phyloP scores from a whole-genome alignment of 352 stramenopile species.

The Phytopythium aichiense region DNA sequence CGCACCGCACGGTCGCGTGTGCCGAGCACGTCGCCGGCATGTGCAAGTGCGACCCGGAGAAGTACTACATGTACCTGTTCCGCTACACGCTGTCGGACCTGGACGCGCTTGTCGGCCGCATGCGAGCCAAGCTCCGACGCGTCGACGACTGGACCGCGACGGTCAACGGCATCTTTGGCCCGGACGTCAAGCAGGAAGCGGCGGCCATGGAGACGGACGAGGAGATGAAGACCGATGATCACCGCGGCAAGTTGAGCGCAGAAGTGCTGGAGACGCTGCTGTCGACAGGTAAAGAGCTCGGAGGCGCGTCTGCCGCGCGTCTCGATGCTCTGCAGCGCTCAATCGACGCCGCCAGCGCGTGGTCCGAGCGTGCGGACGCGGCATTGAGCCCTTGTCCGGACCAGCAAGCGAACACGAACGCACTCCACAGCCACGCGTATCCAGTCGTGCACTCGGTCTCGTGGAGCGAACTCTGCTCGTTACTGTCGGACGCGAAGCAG shows the following conservation, averaged over 20 bases:
- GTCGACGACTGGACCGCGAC: constrained; percentile 41
- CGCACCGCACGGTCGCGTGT: constrained; percentile 59
- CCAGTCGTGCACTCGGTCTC: neutral
- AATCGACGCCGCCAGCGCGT: neutral
- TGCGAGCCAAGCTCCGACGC: constrained; percentile 27
- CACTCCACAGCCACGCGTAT: neutral
- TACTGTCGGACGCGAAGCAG: constrained; percentile 22
- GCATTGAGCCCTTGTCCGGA: neutral
- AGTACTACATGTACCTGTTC: constrained; percentile 60
- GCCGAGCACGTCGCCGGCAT: constrained; percentile 69
- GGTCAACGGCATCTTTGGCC: constrained; percentile 20
- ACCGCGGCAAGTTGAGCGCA: neutral
- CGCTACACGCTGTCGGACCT: constrained; percentile 45
- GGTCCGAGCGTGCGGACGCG: neutral
- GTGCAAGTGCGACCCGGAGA: constrained; percentile 61
- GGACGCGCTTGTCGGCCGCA: constrained; percentile 24
- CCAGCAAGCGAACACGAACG: neutral
- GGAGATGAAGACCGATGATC: constrained; percentile 12
- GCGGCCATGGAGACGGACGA: neutral
- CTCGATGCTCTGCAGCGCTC: neutral
- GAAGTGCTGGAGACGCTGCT: constrained; percentile 28
- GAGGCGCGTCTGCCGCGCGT: neutral
- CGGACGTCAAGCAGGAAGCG: neutral
- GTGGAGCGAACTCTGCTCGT: constrained; percentile 10
- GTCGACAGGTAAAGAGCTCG: constrained; percentile 12